Conservation (phyloP, 129 eudicot species). For the Arctium lappa region DNA sequence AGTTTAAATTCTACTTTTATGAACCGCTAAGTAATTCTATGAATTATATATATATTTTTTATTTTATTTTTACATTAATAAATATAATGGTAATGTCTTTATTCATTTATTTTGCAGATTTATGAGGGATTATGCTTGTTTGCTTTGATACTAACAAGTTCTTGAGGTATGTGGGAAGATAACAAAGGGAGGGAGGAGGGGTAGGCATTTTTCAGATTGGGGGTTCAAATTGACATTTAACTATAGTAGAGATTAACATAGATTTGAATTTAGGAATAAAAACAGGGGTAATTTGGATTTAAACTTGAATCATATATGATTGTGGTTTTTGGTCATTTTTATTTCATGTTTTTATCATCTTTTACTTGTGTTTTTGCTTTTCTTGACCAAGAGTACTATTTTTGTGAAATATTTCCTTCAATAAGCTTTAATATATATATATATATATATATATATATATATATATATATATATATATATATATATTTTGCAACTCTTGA, state of each 20-base stretch:
- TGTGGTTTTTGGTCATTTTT: slow-evolving; percentile 4
- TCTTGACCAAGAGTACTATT: not conserved
- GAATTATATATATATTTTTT: too few species aligned
- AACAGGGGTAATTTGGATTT: slow-evolving; percentile 1
- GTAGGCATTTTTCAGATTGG: slow-evolving; percentile 4
- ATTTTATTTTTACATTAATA: not conserved
- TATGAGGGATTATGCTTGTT: slow-evolving; percentile 7
- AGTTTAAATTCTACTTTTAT: too few species aligned
- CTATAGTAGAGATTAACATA: slow-evolving; percentile 7
- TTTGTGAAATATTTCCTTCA: not conserved
- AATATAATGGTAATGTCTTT: not conserved
- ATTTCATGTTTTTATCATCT: not conserved
- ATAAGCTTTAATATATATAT: too few species aligned
- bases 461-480: too few species aligned
- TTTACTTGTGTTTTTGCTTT: not conserved
- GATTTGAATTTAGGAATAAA: slow-evolving; percentile 11
- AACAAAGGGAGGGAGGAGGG: not conserved
- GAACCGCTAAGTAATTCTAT: not conserved
- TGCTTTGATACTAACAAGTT: slow-evolving; percentile 17
- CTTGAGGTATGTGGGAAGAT: slow-evolving; percentile 11
- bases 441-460: too few species aligned
- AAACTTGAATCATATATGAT: not conserved
- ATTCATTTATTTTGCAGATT: slow-evolving; percentile 9
- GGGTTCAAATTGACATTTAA: slow-evolving; percentile 16
- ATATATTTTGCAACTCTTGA: too few species aligned